Percentiles rank a stretch among this genome's conserved stretches.
Conservation (phyloP, 2,329 filamentous ascomycete species). For the Biscogniauxia sp. region DNA sequence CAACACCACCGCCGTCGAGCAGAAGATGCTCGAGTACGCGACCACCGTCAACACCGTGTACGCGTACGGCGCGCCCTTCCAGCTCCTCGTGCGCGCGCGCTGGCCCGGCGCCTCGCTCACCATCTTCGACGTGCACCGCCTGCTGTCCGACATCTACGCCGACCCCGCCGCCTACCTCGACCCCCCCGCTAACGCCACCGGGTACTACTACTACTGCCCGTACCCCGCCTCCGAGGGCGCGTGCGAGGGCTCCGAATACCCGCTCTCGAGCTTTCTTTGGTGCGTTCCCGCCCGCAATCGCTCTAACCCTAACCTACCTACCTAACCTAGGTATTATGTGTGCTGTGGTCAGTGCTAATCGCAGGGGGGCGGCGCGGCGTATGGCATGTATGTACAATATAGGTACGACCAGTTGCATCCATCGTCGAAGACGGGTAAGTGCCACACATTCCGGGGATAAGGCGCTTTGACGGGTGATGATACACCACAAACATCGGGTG, state of each 20-base stretch:
- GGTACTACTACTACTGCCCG: constrained; percentile 54
- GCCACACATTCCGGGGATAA: not conserved
- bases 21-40: constrained; percentile 51
- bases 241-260: constrained; percentile 40
- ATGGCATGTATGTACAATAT: too few relatives aligned
- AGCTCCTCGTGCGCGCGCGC: constrained; percentile 41
- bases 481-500: not conserved
- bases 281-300: constrained; percentile 33
- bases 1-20: constrained; percentile 46
- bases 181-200: constrained; percentile 60
- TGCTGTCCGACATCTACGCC: constrained; percentile 64
- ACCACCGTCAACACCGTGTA: constrained; percentile 48
- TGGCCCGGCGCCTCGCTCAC: constrained; percentile 61
- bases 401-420: constrained; percentile 70
- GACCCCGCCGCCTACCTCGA: constrained; percentile 61
- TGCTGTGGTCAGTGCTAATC: constrained; percentile 1
- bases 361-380: too few relatives aligned
- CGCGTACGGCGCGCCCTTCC: constrained; percentile 48
- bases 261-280: constrained; percentile 66
- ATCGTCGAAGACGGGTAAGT: constrained; percentile 58
- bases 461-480: constrained; percentile 10
- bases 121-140: constrained; percentile 63
- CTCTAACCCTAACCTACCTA: too few relatives aligned
- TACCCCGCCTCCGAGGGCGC: constrained; percentile 23
- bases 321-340: too few relatives aligned